phyloP scores from a whole-genome alignment of 2,329 filamentous ascomycete genomes.

The Hypoxylon sp. region DNA sequence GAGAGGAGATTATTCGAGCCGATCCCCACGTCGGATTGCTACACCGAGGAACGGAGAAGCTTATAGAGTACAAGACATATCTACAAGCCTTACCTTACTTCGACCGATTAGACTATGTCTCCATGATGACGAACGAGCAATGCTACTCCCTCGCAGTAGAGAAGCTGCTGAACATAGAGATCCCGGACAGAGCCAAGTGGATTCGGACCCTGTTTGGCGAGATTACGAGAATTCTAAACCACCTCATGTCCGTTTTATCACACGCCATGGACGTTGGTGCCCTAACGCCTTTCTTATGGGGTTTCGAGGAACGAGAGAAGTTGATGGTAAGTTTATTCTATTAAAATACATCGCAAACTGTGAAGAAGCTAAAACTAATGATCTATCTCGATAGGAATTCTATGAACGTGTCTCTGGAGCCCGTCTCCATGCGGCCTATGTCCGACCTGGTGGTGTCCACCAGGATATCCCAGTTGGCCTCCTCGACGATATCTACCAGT shows the following conservation, averaged over 20 bases:
- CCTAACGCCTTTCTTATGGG: conserved; percentile 98
- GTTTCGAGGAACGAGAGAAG: conserved; percentile 99
- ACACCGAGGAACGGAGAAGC: conserved; percentile 97
- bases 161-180: conserved; percentile 97
- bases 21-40: conserved; percentile 97
- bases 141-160: conserved; percentile 95
- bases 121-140: conserved; percentile 99
- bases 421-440: conserved; percentile 95
- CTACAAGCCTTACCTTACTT: conserved; percentile 98
- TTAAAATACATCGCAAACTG: conserved; percentile 15
- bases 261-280: conserved; percentile 99
- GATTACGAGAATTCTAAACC: conserved; percentile 93
- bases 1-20: conserved; percentile 95
- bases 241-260: conserved; percentile 96
- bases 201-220: conserved; percentile 97
- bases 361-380: conserved; percentile 26
- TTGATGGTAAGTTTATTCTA: conserved; percentile 79
- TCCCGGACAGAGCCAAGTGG: conserved; percentile 95
- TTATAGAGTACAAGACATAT: conserved; percentile 99
- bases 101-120: conserved; percentile 98
- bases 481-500: conserved; percentile 99
- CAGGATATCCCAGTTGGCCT: conserved; percentile 95
- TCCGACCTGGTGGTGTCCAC: conserved; percentile 94
- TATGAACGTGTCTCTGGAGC: conserved; percentile 99
- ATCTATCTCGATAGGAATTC: conserved; percentile 79